Evolutionary conservation across 805 yeast genomes (phyloP).

Genomic region (Yamadazyma phyllophila): DNA sequence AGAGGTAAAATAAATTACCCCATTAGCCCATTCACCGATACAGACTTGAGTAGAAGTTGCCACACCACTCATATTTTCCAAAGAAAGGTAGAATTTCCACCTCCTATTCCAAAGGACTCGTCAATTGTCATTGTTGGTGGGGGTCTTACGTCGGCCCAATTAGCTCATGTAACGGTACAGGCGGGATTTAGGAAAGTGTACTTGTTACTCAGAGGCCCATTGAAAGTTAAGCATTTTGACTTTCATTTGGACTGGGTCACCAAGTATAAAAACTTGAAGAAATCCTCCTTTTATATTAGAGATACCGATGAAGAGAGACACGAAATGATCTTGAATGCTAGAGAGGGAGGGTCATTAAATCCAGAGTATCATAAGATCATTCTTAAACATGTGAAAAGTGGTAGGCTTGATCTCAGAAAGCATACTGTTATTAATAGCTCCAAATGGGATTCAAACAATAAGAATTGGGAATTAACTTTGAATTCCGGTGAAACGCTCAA

Average conservation of each 20-base stretch:
- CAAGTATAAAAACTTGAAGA: slow-evolving; percentile 45
- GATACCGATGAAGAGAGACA: slow-evolving; percentile 43
- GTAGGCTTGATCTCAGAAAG: slow-evolving; percentile 27
- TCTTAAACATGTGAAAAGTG: slow-evolving; percentile 27
- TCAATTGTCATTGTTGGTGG: slow-evolving; percentile 42
- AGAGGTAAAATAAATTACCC: slow-evolving; percentile 35
- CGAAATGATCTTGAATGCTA: slow-evolving; percentile 39
- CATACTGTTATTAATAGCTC: slow-evolving; percentile 25
- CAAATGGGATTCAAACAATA: slow-evolving; percentile 22
- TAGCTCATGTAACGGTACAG: slow-evolving; percentile 37
- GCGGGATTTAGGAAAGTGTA: slow-evolving; percentile 30
- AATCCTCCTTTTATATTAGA: slow-evolving; percentile 41
- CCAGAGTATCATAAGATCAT: slow-evolving; percentile 41
- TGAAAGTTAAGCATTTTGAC: slow-evolving; percentile 47
- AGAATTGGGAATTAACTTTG: slow-evolving; percentile 24
- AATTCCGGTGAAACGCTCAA: neutral
- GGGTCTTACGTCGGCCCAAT: slow-evolving; percentile 46
- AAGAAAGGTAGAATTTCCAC: slow-evolving; percentile 22
- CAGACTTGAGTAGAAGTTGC: slow-evolving; percentile 24
- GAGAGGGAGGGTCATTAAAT: slow-evolving; percentile 47
- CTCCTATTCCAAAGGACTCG: slow-evolving; percentile 12
- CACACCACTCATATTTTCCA: slow-evolving; percentile 37
- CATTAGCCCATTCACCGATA: slow-evolving; percentile 17
- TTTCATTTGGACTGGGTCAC: slow-evolving; percentile 51
- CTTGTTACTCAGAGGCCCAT: slow-evolving; percentile 33